Conservation (phyloP, 352 stramenopile genomes). For the Phytophthora foliorum region DNA sequence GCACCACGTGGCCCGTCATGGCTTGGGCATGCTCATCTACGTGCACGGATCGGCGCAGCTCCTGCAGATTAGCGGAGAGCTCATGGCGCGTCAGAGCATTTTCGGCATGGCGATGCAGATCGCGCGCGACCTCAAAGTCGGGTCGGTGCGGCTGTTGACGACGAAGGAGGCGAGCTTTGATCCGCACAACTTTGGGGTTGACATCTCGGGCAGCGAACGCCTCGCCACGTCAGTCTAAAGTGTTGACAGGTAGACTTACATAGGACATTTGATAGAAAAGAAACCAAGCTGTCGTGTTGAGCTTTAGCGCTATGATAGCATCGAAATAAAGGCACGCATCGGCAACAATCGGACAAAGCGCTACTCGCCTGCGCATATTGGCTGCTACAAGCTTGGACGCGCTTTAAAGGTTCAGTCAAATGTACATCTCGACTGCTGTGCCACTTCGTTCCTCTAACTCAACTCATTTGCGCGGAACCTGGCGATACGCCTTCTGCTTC, state of each 20-base stretch:
- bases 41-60: constrained; percentile 66
- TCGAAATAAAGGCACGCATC: constrained; percentile 12
- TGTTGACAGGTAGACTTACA: constrained; percentile 17
- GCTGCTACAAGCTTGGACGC: background rate
- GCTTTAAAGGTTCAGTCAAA: constrained; percentile 4
- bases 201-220: constrained; percentile 43
- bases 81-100: constrained; percentile 88
- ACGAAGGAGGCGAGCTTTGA: constrained; percentile 61
- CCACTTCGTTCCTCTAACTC: constrained; percentile 25
- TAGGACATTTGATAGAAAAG: constrained; percentile 29
- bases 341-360: constrained; percentile 18
- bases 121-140: constrained; percentile 58
- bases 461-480: constrained; percentile 42
- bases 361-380: background rate
- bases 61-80: constrained; percentile 80
- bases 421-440: background rate
- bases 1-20: constrained; percentile 58
- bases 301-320: constrained; percentile 6
- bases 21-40: constrained; percentile 68
- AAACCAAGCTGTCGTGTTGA: constrained; percentile 2
- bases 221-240: constrained; percentile 39
- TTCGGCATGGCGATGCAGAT: constrained; percentile 89
- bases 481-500: constrained; percentile 50
- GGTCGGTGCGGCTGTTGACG: constrained; percentile 64
- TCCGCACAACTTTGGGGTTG: constrained; percentile 71